phyloP scores from a whole-genome alignment of 768 basidiomycete genomes.

The Leucogyrophana mollusca region DNA sequence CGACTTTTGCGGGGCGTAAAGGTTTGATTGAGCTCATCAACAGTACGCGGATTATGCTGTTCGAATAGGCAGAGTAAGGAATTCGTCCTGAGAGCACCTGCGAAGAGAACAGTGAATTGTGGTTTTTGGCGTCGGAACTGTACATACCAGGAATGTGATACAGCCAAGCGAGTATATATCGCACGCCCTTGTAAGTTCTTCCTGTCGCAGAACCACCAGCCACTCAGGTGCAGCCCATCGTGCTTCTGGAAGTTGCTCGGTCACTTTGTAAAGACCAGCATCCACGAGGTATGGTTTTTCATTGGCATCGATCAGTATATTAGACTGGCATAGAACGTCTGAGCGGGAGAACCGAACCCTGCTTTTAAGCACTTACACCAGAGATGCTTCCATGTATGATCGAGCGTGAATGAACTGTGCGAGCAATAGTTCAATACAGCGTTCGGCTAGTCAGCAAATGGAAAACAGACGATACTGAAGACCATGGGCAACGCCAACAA shows the following conservation, averaged over 20 bases:
- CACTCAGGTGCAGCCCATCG: constrained; percentile 11
- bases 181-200: background rate
- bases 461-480: constrained; percentile 6
- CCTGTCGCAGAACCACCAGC: background rate
- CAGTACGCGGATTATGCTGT: background rate
- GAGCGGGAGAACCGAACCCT: background rate
- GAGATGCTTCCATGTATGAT: constrained; percentile 8
- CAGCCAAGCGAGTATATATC: constrained; percentile 9
- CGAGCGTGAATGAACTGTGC: constrained; percentile 3
- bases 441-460: background rate
- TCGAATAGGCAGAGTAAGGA: constrained; percentile 6
- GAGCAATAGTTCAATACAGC: background rate
- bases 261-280: constrained; percentile 3
- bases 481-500: constrained; percentile 1
- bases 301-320: constrained; percentile 4
- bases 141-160: constrained; percentile 6
- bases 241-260: background rate
- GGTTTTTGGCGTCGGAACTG: too few species aligned
- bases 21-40: constrained; percentile 1
- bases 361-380: background rate
- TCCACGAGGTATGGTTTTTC: constrained; percentile 2
- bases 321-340: too few species aligned
- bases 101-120: too few species aligned
- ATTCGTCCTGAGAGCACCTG: constrained; percentile 6
- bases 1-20: background rate